Conservation (phyloP, 2,329 filamentous ascomycete genomes). For the Arachnopeziza araneosa region DNA sequence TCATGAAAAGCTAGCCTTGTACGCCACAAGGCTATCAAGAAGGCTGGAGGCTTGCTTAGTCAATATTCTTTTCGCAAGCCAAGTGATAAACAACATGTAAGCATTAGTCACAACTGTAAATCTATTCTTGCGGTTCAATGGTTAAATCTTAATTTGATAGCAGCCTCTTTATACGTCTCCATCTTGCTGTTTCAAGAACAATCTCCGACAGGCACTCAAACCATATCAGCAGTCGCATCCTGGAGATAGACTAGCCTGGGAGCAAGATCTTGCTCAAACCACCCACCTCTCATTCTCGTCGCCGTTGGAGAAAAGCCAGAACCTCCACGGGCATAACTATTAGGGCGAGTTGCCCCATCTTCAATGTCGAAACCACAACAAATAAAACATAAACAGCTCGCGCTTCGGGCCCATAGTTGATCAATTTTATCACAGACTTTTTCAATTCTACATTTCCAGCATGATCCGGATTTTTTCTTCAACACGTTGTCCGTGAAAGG, state of each 20-base stretch:
- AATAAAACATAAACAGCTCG: slow-evolving; percentile 19
- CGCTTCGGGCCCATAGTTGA: slow-evolving; percentile 14
- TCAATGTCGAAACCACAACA: slow-evolving; percentile 23
- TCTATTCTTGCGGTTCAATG: background rate
- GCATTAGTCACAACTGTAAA: too few relatives aligned
- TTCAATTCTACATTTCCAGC: slow-evolving; percentile 24
- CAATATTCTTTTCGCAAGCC: too few relatives aligned
- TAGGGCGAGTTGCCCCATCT: background rate
- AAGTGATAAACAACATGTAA: too few relatives aligned
- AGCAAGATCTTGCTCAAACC: background rate
- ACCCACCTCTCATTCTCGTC: background rate
- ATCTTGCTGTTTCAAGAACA: background rate
- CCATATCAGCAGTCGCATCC: background rate
- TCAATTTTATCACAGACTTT: slow-evolving; percentile 20
- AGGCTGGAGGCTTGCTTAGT: background rate
- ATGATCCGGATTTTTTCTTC: slow-evolving; percentile 8
- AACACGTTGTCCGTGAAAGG: background rate
- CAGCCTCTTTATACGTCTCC: background rate
- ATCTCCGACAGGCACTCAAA: background rate
- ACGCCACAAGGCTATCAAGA: background rate
- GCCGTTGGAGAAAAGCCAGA: background rate
- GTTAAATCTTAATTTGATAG: background rate
- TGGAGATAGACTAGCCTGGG: background rate
- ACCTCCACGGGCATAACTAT: background rate
- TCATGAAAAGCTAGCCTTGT: background rate